A percentile compares a stretch with the other conserved stretches of the same genome.
Evolutionary conservation across 257 asterid genomes (phyloP).

Genomic region (Osmanthus fragrans): DNA sequence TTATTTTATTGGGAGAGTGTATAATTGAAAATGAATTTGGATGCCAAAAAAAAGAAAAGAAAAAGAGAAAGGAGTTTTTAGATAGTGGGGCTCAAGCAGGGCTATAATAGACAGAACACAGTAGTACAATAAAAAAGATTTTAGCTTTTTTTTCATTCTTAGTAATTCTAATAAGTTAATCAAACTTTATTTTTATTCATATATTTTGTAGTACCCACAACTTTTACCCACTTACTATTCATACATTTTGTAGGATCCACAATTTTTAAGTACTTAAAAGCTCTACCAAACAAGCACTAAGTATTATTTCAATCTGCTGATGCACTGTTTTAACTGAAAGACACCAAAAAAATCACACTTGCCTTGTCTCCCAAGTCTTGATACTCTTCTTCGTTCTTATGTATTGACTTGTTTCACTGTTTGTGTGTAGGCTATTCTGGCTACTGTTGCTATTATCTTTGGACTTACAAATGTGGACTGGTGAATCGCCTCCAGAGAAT

Average conservation of each 20-base stretch:
- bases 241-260: not conserved
- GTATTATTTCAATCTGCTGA: not conserved
- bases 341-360: not conserved
- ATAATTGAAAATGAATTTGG: no score
- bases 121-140: not conserved
- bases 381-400: not conserved
- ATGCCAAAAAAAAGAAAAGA: no score
- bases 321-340: not conserved
- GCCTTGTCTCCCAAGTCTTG: not conserved
- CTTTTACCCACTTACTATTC: not conserved
- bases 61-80: no score
- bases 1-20: no score
- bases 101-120: not conserved
- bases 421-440: slow-evolving; percentile 65
- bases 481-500: slow-evolving; percentile 17
- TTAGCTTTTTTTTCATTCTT: no score
- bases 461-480: slow-evolving; percentile 58
- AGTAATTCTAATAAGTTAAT: not conserved
- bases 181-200: not conserved
- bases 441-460: slow-evolving; percentile 54
- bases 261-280: not conserved
- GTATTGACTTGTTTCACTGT: not conserved
- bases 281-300: not conserved
- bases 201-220: not conserved
- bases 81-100: no score